A percentile compares a stretch with the other conserved stretches of the same genome.
These are phyloP conservation scores for Priceomyces carsonii DNA, from an alignment of 805 yeast genomes.

Conservation along the genomic window DNA sequence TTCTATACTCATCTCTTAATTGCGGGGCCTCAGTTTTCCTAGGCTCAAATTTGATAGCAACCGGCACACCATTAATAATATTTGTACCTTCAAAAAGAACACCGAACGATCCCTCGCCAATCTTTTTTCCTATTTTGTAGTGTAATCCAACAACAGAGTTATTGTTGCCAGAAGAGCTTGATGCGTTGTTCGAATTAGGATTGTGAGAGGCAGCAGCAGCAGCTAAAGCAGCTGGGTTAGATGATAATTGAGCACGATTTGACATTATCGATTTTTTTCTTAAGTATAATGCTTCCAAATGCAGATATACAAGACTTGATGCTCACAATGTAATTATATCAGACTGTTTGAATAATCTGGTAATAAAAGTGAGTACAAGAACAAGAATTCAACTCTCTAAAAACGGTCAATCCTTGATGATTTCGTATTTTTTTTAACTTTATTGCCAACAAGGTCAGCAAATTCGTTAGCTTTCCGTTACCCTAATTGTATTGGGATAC, in stretches of 20 bases:
- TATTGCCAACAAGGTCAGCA: too few relatives aligned
- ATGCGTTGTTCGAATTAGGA: slow-evolving; percentile 16
- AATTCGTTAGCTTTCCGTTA: too few relatives aligned
- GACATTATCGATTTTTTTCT: too few relatives aligned
- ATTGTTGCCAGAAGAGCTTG: slow-evolving; percentile 23
- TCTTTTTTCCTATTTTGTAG: slow-evolving; percentile 78
- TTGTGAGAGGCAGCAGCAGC: slow-evolving; percentile 38
- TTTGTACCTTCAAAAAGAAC: slow-evolving; percentile 82
- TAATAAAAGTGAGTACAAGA: not conserved
- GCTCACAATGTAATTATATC: not conserved
- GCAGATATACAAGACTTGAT: too few relatives aligned
- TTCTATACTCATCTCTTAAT: slow-evolving; percentile 75
- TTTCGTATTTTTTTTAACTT: too few relatives aligned
- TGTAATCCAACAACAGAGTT: slow-evolving; percentile 59
- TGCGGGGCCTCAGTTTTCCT: slow-evolving; percentile 84
- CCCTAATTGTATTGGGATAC: too few relatives aligned
- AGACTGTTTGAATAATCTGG: not conserved
- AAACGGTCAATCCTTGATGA: too few relatives aligned
- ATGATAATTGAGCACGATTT: slow-evolving; percentile 26
- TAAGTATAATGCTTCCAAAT: too few relatives aligned
- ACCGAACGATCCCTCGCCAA: slow-evolving; percentile 88
- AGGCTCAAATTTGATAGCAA: slow-evolving; percentile 81
- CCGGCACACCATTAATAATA: slow-evolving; percentile 60
- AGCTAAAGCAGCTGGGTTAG: slow-evolving; percentile 41
- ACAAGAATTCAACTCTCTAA: too few relatives aligned